Base-by-base conservation (phyloP, 2,329 filamentous ascomycete genomes). In the Ophiocordyceps camponoti-leonardi region DNA sequence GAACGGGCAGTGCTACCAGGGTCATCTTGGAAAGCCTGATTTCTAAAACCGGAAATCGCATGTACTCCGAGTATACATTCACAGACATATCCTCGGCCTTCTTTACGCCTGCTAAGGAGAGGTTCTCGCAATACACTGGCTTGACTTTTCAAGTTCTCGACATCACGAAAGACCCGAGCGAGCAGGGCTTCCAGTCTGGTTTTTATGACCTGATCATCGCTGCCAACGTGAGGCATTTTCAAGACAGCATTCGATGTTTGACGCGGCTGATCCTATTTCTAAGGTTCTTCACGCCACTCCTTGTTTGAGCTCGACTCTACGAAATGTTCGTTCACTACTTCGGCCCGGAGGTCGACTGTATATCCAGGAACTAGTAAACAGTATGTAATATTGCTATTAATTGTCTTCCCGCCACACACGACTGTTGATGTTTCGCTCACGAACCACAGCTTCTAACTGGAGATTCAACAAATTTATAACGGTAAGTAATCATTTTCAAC, bases 1-100 rank as follows among this genome's bases (percentile, higher is more conserved):
- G 68, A 4, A 65, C 62, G 3, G 66, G 64, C 4, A 58, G 56
- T 14, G 44, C 39, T 6, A 47, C 56, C 0, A 50, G 55, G 10
- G 37, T 37, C 2, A 50, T 68, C n/a, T n/a, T 51, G 7, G 20
- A 48, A 10, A 16, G 43, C 14, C 23, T 48, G 6, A 18, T 43
- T 1, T 46, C 46, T 6, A 22, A 35, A 3, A 19, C 35, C 1
- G 41, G 44, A 6, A 26, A 10, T 1, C 42, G 33, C 5, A 51
- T 43, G 33, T 52, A 45, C 31, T 45, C 47, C 19, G 43, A 46
- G 6, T 60, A 60, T 39, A 48, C 46, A 2, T 58, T 52, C 42
- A 60, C 56, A 1, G 55, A 58, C 43, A 47, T 52, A 6, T 54
- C 50, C 0, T 44, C 49, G 2, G 50, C 50, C 0, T 57, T 54